phyloP scores from a whole-genome alignment of 129 eudicot species.

The Chrysanthemum seticuspe region DNA sequence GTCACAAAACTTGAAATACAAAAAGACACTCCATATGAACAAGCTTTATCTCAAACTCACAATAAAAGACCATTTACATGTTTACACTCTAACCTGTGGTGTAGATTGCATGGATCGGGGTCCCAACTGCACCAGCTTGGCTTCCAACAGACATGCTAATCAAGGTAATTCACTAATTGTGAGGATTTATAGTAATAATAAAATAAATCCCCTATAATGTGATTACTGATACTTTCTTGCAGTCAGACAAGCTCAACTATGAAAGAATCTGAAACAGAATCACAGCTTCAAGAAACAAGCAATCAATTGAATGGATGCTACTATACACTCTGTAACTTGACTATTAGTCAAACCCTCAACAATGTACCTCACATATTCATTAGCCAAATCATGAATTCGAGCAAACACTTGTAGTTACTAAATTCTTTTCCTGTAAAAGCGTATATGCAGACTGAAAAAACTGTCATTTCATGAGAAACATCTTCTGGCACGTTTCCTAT shows the following conservation, averaged over 20 bases:
- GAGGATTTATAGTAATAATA: not conserved
- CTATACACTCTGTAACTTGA: slow-evolving; percentile 24
- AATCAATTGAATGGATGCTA: slow-evolving; percentile 8
- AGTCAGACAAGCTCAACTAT: slow-evolving; percentile 77
- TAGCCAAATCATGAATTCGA: slow-evolving; percentile 13
- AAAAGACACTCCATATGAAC: not conserved
- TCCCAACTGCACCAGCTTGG: slow-evolving; percentile 99
- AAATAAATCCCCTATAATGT: too few species aligned
- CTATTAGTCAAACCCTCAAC: slow-evolving; percentile 28
- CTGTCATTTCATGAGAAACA: slow-evolving; percentile 1
- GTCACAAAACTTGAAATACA: slow-evolving; percentile 4
- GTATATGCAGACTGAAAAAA: too few species aligned
- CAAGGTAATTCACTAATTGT: slow-evolving; percentile 42
- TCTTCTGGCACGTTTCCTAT: slow-evolving; percentile 40
- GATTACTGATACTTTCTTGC: slow-evolving; percentile 29
- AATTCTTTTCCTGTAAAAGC: too few species aligned
- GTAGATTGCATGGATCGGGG: slow-evolving; percentile 94
- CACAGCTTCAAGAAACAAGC: slow-evolving; percentile 24
- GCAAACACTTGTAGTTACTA: slow-evolving; percentile 13
- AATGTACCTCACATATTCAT: slow-evolving; percentile 19
- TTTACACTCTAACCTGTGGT: slow-evolving; percentile 1
- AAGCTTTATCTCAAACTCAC: not conserved
- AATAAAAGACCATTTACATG: not conserved
- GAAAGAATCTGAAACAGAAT: slow-evolving; percentile 58
- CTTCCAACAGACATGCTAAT: slow-evolving; percentile 96